Percentiles rank a stretch among this genome's conserved stretches.
Conservation (phyloP, 208 protist genomes). For the Novymonas esmeraldas region DNA sequence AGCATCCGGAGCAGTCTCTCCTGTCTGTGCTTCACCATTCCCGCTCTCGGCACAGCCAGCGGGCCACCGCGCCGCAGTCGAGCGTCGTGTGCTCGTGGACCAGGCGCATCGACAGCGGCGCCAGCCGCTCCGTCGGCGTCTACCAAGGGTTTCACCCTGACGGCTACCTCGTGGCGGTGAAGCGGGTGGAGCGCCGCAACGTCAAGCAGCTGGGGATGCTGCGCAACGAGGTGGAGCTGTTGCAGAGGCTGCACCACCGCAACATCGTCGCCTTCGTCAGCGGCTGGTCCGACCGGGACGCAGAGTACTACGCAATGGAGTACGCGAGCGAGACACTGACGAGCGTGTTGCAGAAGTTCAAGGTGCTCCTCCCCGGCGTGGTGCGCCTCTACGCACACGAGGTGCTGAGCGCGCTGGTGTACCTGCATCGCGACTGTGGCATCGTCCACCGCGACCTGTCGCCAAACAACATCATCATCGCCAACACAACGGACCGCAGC, state of each 20-base stretch:
- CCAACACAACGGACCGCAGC: constrained; percentile 63
- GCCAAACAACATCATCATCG: constrained; percentile 79
- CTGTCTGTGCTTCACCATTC: constrained; percentile 27
- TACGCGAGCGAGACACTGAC: constrained; percentile 70
- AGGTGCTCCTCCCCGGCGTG: constrained; percentile 37
- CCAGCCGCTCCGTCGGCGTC: not conserved
- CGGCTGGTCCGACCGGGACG: constrained; percentile 40
- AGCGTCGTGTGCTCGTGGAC: constrained; percentile 23
- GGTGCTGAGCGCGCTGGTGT: constrained; percentile 64
- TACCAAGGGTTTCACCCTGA: constrained; percentile 33
- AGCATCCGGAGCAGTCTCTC: constrained; percentile 19
- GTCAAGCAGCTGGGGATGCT: constrained; percentile 32
- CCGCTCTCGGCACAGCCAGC: constrained; percentile 12
- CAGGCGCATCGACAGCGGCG: constrained; percentile 13
- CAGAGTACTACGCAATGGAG: constrained; percentile 69
- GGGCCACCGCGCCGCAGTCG: constrained; percentile 1
- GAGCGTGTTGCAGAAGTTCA: constrained; percentile 50
- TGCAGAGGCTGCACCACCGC: constrained; percentile 50
- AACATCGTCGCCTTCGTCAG: constrained; percentile 73
- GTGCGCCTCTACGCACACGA: constrained; percentile 55
- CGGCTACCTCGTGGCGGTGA: constrained; percentile 65
- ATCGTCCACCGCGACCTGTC: constrained; percentile 83
- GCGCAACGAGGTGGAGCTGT: constrained; percentile 58
- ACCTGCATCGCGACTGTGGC: constrained; percentile 54
- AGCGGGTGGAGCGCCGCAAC: constrained; percentile 36